Base-by-base conservation (phyloP, 805 yeast species). In the Yamadazyma akitaensis region DNA sequence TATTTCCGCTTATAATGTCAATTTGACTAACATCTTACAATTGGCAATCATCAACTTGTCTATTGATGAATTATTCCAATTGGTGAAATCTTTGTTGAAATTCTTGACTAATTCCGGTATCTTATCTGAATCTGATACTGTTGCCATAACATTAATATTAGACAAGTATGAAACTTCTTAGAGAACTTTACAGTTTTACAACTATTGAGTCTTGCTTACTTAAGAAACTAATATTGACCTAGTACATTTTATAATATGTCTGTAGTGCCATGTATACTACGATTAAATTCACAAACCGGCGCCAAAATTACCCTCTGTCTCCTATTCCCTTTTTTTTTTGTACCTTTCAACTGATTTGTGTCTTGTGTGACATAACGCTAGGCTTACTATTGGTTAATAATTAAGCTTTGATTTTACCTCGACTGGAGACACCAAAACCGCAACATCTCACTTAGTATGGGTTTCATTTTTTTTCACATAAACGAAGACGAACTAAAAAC, bases 11-110 rank as follows among this genome's bases (percentile, higher is more conserved):
- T 80, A 81, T 53, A 82, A 84, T 63, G 70, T 84, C 51, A 84
- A 84, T 45, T 83, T 88, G 46, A 92, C 89, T 31, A 76, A 84
- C 12, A 68, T 94, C 21, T 67, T 92, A 49, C 96, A 92, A 56
- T 70, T 84, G 37, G 84, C 89, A 21, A 78, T 89, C 35, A 79
- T 85, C 57, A 85, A 86, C 58, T 72, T 90, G 54, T 73, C 81
- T 30, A 75, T 77, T 19, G 79, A 75, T 19, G 89, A 90, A 60
- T 82, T 88, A 40, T 46, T 83, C 40, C 77, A 79, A 53, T 72
- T 90, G 54, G 73, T 85, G 35, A 70, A 74, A 45, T 75, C 84
- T 42, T 73, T 90, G 52, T 71, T 78, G 55, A 73, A 72, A 50
- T 84, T 81, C 60, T 68, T 84, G 56, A 58, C 63, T 48, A 62